phyloP scores from a whole-genome alignment of 176 grass and related monocot genomes.

The Coix lacrymajobi region DNA sequence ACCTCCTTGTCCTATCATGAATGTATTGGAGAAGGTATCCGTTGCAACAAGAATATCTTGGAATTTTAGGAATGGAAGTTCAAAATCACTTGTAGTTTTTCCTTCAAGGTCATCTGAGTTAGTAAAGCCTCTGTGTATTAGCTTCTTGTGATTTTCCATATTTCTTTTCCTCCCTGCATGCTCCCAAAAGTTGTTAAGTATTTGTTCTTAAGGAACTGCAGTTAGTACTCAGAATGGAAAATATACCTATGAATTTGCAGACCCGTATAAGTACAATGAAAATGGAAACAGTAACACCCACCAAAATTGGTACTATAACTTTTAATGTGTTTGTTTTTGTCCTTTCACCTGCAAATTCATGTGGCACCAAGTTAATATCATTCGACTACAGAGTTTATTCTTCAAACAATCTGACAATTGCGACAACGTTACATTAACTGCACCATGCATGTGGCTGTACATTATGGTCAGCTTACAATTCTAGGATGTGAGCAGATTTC shows the following conservation, averaged over 20 bases:
- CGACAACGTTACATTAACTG: no score
- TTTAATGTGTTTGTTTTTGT: neutral
- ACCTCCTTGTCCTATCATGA: conserved; percentile 22
- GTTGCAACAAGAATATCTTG: no score
- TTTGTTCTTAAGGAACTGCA: neutral
- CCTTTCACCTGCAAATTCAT: neutral
- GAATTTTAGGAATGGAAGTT: conserved; percentile 20
- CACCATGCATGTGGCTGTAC: neutral
- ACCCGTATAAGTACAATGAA: neutral
- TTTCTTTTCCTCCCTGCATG: no score
- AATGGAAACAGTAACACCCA: neutral
- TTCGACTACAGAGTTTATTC: neutral
- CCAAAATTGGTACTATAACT: neutral
- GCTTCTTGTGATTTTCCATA: no score
- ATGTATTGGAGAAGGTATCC: conserved; percentile 6
- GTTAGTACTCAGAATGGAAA: neutral
- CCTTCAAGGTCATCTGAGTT: neutral
- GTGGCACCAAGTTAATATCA: neutral
- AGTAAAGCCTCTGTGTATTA: no score
- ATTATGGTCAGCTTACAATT: neutral
- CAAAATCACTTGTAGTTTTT: neutral
- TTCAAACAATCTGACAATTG: no score
- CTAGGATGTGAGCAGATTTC: neutral
- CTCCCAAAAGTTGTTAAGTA: neutral
- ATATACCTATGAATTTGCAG: neutral